Evolutionary conservation across 2,329 filamentous ascomycete genomes (phyloP), one percentile per base, ranked within the genome.

Genomic region (Graphiopsis chlorocephala): DNA sequence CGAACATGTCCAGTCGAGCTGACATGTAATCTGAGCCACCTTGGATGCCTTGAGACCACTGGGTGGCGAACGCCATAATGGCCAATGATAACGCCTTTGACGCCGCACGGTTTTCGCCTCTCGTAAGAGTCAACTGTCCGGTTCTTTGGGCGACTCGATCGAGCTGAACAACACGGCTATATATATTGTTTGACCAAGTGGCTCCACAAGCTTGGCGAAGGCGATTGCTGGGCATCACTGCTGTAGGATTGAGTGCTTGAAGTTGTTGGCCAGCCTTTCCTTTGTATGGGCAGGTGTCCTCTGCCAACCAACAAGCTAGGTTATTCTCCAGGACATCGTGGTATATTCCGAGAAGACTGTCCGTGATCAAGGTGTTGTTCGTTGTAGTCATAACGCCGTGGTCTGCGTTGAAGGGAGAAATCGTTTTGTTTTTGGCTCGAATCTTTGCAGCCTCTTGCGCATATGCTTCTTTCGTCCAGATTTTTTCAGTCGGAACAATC

Each of bases 261-360:
- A 56, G 23, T 17, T 56, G 28, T 31, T 42, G 35, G 33, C 56
- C 35, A 31, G 26, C 12, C 31, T 47, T 45, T 8, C 35, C 38
- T 20, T 31, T 47, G 57, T 60, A 60, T n/a, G 57, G 57, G 38
- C 57, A 60, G 3, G 57, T 60, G 8, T 47, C 38, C 20, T 60
- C 57, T 20, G 57, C 23, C 25, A 60, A n/a, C 57, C 57, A 60
- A 26, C 57, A 60, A 14, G 57, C 57, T 20, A 60, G 38, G 2
- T 60, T 60, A 17, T 60, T 60, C 38, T 60, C 57, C 17, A 60
- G 42, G 26, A 60, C 57, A 31, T 60, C 57, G 25, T 60, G 57
- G 11, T 60, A 60, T 17, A 60, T 60, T n/a, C 38, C 57, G 29
- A 60, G 57, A 15, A 60, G 57, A 47, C 35, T 60, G n/a, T 47